These are phyloP conservation scores for Ophiocordyceps camponoti-leonardi DNA, from an alignment of 2,329 filamentous ascomycete genomes.

Conservation along the genomic window DNA sequence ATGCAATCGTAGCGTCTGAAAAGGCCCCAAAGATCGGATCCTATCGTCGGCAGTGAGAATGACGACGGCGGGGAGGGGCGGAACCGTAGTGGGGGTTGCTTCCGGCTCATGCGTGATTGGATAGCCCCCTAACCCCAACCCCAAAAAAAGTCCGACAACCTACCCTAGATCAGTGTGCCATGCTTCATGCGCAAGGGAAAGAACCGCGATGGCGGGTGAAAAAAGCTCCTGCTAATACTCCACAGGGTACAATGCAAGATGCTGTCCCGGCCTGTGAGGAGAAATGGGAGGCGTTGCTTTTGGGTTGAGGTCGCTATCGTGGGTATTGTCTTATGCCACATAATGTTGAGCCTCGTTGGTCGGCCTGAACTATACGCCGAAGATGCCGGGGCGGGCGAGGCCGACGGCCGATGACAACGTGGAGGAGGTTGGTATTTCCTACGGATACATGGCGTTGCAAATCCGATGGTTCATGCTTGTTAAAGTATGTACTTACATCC, in stretches of 20 bases:
- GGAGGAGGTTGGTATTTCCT: no score
- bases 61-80: neutral
- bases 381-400: no score
- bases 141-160: no score
- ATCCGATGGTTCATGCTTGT: no score
- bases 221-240: neutral
- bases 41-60: neutral
- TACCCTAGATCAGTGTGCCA: neutral
- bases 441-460: no score
- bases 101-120: conserved; percentile 2
- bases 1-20: neutral
- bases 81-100: conserved; percentile 5
- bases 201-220: neutral
- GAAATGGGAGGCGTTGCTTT: neutral
- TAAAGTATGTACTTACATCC: no score
- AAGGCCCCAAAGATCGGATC: neutral
- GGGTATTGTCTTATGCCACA: neutral
- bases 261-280: neutral
- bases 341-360: neutral
- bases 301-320: neutral
- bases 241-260: neutral
- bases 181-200: neutral
- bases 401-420: no score
- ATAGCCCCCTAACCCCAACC: neutral
- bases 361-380: no score